These are phyloP conservation scores for Cupressus sempervirens DNA, from an alignment of 75 land plant genomes.

Conservation along the genomic window DNA sequence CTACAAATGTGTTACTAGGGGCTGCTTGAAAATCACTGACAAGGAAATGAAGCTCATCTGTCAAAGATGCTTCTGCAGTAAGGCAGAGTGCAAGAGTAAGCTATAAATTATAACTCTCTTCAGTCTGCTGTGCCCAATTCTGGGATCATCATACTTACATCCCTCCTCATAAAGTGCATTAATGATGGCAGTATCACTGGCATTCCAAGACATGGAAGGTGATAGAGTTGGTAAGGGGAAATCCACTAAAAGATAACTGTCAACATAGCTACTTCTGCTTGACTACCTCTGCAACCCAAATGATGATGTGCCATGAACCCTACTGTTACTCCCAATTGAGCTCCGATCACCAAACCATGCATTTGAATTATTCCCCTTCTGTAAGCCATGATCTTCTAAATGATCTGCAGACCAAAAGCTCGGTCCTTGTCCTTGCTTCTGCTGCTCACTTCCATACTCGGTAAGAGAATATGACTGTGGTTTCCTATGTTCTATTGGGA, in stretches of 20 bases:
- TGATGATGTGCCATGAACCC: background rate
- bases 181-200: constrained; percentile 23
- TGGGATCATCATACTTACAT: constrained; percentile 14
- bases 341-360: constrained; percentile 9
- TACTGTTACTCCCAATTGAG: constrained; percentile 9
- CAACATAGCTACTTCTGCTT: constrained; percentile 35
- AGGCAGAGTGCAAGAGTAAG: constrained; percentile 29
- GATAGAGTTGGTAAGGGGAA: constrained; percentile 21
- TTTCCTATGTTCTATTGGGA: background rate
- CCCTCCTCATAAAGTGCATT: constrained; percentile 11
- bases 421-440: constrained; percentile 1
- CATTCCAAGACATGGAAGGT: constrained; percentile 17
- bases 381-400: constrained; percentile 13
- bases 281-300: constrained; percentile 30
- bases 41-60: constrained; percentile 25
- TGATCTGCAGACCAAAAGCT: background rate
- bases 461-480: background rate
- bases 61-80: constrained; percentile 29
- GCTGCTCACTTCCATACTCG: background rate
- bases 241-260: constrained; percentile 29
- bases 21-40: constrained; percentile 20
- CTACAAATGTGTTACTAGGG: background rate
- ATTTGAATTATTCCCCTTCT: constrained; percentile 3
- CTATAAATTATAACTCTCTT: constrained; percentile 39
- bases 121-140: constrained; percentile 33